Percentiles rank a stretch among this genome's conserved stretches.
Conservation (phyloP, 768 basidiomycete genomes). For the Termitomyces sp. region DNA sequence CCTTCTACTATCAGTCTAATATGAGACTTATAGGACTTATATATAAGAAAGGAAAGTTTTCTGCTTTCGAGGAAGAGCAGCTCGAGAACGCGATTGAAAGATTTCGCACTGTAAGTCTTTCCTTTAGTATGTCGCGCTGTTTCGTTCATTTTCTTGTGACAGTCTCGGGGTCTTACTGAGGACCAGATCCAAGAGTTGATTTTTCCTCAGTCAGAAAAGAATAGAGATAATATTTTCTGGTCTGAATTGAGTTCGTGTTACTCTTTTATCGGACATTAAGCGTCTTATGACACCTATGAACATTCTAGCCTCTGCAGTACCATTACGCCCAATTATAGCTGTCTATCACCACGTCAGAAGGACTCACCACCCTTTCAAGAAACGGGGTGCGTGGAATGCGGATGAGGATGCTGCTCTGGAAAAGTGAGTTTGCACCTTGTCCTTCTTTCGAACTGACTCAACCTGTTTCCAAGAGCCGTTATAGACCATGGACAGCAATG, state of each 20-base stretch:
- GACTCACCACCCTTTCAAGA: slow-evolving; percentile 59
- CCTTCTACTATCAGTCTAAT: background rate
- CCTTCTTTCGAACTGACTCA: background rate
- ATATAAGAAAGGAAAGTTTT: slow-evolving; percentile 87
- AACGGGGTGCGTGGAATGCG: slow-evolving; percentile 64
- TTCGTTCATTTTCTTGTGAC: slow-evolving; percentile 24
- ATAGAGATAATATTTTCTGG: slow-evolving; percentile 69
- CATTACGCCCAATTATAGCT: slow-evolving; percentile 73
- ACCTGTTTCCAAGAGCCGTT: slow-evolving; percentile 57
- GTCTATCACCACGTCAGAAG: slow-evolving; percentile 81
- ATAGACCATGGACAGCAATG: slow-evolving; percentile 67
- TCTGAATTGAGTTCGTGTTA: slow-evolving; percentile 62
- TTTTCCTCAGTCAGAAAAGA: slow-evolving; percentile 59
- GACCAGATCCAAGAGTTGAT: slow-evolving; percentile 59
- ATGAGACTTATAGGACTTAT: slow-evolving; percentile 51
- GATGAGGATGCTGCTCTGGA: slow-evolving; percentile 60
- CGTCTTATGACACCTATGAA: slow-evolving; percentile 3
- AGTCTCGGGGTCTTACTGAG: slow-evolving; percentile 38
- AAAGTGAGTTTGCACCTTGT: slow-evolving; percentile 37
- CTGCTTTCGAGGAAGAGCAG: slow-evolving; percentile 68
- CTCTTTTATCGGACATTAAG: background rate
- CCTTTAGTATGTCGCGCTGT: background rate
- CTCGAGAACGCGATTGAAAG: slow-evolving; percentile 57
- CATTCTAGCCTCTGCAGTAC: slow-evolving; percentile 56
- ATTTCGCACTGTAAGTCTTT: slow-evolving; percentile 46